Base-by-base conservation (phyloP, 2,329 filamentous ascomycete species). In the Sarocladium strictum region DNA sequence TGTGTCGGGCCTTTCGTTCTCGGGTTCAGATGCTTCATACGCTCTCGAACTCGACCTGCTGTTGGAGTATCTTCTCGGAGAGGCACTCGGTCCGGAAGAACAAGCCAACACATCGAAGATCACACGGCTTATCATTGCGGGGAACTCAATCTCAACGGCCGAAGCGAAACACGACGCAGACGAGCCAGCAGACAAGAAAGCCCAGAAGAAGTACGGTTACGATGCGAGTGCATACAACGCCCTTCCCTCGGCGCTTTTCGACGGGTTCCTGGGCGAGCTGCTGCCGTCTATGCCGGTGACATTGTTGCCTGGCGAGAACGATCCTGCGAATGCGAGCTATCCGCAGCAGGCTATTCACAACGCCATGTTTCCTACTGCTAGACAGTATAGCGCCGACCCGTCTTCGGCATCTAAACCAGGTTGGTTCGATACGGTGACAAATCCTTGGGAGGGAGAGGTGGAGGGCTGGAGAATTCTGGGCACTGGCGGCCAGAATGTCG, bases 341-440 rank as follows among this genome's bases (percentile, higher is more conserved):
- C 94, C 94, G 0, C 94, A 99, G 65, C 94, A 97, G 68, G 87
- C 90, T 1, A 88, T 99, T 51, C 94, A 99, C 69, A 77, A 89
- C 3, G 93, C 94, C 57, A 90, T 99, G 82, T 94, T 99, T 62
- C 88, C 90, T 0, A 78, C 80, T 9, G 77, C 90, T 17, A 80
- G 91, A 58, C 74, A 80, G 7, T 99, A 90, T 65, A 79, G 79
- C 32, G 72, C 77, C 11, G 70, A 72, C 14, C 77, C 77, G 0
- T 65, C 69, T 3, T 27, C 43, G 19, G 60, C 64, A 19, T 51
- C 49, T 2, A 75, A 82, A 50, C 72, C 81, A 0, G 84, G 87
- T 19, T 96, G 91, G 86, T 84, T 99, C 53, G 90, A 97, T 68
- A 79, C 81, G 5, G 89, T 92, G 47, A 97, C 94, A 3, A 99